Evolutionary conservation across 2,329 filamentous ascomycete genomes (phyloP).

Genomic region (Ceratocystis alfenasii): DNA sequence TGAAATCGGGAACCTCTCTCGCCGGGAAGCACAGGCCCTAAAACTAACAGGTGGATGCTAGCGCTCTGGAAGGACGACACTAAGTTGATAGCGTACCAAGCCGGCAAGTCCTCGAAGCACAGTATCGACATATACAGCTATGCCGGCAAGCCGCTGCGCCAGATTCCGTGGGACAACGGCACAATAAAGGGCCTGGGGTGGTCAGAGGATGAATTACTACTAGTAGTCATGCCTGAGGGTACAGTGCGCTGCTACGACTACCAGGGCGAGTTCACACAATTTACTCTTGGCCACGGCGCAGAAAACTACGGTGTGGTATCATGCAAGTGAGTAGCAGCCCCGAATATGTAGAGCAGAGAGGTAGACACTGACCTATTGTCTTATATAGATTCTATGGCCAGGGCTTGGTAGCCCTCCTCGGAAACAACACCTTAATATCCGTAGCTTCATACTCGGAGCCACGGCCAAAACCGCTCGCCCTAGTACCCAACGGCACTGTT

Average conservation of each 20-base stretch:
- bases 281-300: conserved; percentile 77
- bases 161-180: conserved; percentile 84
- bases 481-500: conserved; percentile 64
- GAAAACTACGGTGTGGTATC: conserved; percentile 77
- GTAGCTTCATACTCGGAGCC: conserved; percentile 89
- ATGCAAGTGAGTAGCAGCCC: conserved; percentile 45
- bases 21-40: background rate
- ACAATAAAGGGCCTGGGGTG: conserved; percentile 80
- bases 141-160: conserved; percentile 74
- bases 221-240: conserved; percentile 81
- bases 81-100: conserved; percentile 69
- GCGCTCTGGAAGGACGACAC: conserved; percentile 80
- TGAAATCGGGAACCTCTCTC: conserved; percentile 9
- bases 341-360: conserved; percentile 8
- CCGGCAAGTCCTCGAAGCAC: conserved; percentile 58
- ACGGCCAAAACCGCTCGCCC: conserved; percentile 68
- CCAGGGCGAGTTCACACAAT: conserved; percentile 91
- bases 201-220: conserved; percentile 87
- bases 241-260: conserved; percentile 83
- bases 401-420: conserved; percentile 84
- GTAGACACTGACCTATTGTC: background rate
- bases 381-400: conserved; percentile 59
- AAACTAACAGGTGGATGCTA: conserved; percentile 30
- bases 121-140: conserved; percentile 92
- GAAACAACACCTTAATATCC: conserved; percentile 74